Evolutionary conservation across 768 basidiomycete genomes (phyloP), one percentile per base, ranked within the genome.

Genomic region (Coprinellus micaceus): DNA sequence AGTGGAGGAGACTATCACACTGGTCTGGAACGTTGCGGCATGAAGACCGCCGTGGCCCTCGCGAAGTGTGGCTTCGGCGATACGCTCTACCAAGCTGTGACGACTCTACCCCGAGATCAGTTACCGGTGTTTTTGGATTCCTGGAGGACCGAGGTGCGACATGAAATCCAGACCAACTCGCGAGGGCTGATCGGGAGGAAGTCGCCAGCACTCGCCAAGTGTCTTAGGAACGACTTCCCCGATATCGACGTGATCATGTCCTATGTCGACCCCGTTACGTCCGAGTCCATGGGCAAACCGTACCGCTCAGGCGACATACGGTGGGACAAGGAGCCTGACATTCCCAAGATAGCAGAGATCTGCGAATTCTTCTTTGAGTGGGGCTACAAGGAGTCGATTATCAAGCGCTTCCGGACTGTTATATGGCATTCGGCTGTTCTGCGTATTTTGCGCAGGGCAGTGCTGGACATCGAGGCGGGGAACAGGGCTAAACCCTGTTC

Each of bases 351-450:
- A 15, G 93, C 94, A 0, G 81, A 74, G 10, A 76, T 86, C 2
- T 95, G 93, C 73, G 94, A 97, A 69, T 77, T 85, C 46, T 89
- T 86, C 67, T 96, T 96, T 59, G 94, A 95, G 66, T 97, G 94
- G 94, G 94, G 94, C 0, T 85, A 91, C 49, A 85, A 79, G 62
- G 88, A 91, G 47, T 76, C 84, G 2, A 91, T 96, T 54, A 79
- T 90, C 61, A 91, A 91, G 60, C 85, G 91, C 11, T 94, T 95
- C 65, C 78, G 89, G 64, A 89, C 84, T 0, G 81, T 92, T 3
- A 78, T 94, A 17, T 97, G 93, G 89, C 84, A 83, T 15, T 83
- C 85, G 0, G 81, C 84, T 11, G 78, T 90, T 7, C 73, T 90
- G 51, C 80, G 90, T 36, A 83, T 86, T 24, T 70, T 95, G 25